Base-by-base conservation (phyloP, 2,329 filamentous ascomycete species). In the Beauveria varroae region DNA sequence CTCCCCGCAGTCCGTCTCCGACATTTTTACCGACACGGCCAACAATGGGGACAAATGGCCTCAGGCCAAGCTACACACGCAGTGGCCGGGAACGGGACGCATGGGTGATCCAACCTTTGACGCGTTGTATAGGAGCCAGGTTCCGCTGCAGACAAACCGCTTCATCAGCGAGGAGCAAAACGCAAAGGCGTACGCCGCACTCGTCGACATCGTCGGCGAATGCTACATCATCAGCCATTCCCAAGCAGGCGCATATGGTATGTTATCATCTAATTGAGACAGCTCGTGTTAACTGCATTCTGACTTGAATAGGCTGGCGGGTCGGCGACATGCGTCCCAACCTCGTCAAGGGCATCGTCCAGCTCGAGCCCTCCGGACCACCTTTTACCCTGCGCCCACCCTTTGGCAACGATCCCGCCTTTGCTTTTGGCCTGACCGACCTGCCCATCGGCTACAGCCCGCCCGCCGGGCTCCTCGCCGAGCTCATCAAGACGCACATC, bases 71-170 rank as follows among this genome's bases (percentile, higher is more conserved):
- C 62, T 71, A 24, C 71, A 73, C 62, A 71, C 71, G 0, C 71
- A 73, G 57, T 73, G 70, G 70, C 71, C 71, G 10, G 71, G 71
- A 28, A 68, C 67, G 9, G 70, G 69, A 2, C 65, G 67, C 43
- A 63, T 64, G 10, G 77, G 79, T 9, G 79, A 82, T 64, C 64
- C 74, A 1, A 69, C 70, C 10, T 82, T 82, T 64, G 79, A 82
- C 66, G 69, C 72, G 5, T 80, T 81, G 66, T 78, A 78, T 49
- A 55, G 61, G n/a, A 66, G 64, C 57, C 64, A 66, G 58, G 49
- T 66, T 40, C 64, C 63, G 47, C 53, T 65, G 14, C 64, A 65
- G 20, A 65, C 41, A 4, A 62, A 66, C 43, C 64, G 64, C 51
- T 66, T 66, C 50, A 53, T 66, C 16, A 55, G 64, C 46, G 64